Evolutionary conservation across 1,139 yeast genomes (phyloP).

Genomic region (Kodamaea fungicola): DNA sequence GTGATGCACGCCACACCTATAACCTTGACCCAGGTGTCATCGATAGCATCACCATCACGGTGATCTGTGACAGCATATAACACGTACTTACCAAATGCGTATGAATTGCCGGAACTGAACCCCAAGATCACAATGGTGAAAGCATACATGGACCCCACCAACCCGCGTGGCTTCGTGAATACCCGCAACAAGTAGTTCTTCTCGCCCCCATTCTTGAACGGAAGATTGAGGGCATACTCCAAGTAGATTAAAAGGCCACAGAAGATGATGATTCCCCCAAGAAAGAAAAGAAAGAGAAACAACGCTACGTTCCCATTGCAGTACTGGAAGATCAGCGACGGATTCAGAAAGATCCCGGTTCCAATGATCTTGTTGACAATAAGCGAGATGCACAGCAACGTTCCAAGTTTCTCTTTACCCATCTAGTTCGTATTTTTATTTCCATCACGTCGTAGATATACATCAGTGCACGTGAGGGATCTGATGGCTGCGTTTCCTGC

Average conservation of each 20-base stretch:
- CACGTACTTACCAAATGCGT: constrained; percentile 49
- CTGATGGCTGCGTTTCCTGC: constrained; percentile 1
- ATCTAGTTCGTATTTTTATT: too few relatives aligned
- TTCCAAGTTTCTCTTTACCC: constrained; percentile 16
- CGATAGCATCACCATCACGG: constrained; percentile 14
- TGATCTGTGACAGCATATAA: constrained; percentile 33
- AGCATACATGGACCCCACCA: constrained; percentile 43
- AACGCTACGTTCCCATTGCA: constrained; percentile 43
- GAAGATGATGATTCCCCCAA: constrained; percentile 45
- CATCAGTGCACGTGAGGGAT: constrained; percentile 4
- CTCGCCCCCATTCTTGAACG: constrained; percentile 48
- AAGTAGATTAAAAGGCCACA: constrained; percentile 46
- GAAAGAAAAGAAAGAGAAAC: constrained; percentile 36
- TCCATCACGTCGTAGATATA: neutral
- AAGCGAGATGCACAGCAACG: constrained; percentile 28
- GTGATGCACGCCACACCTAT: constrained; percentile 46
- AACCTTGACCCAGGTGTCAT: constrained; percentile 24
- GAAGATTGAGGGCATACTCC: constrained; percentile 47
- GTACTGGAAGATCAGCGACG: constrained; percentile 44
- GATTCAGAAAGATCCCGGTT: constrained; percentile 50
- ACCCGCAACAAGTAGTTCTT: constrained; percentile 47
- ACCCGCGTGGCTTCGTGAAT: constrained; percentile 32
- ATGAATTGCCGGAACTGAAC: constrained; percentile 49
- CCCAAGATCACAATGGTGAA: constrained; percentile 48
- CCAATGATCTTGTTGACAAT: constrained; percentile 52